These are phyloP conservation scores for Tolypocladium pustulatum DNA, from an alignment of 2,329 filamentous ascomycete species.

Conservation along the genomic window DNA sequence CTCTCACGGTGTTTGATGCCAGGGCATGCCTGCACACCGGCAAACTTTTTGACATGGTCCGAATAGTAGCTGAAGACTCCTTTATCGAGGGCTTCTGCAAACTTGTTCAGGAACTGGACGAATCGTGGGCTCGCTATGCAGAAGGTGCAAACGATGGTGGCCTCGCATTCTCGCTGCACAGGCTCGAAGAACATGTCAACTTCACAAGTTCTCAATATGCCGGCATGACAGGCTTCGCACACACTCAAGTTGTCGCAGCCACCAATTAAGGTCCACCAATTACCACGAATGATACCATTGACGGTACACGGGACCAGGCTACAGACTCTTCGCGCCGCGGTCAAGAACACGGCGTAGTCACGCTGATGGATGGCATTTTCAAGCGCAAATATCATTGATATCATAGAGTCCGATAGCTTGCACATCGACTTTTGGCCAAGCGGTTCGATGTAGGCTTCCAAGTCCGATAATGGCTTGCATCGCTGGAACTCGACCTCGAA, in stretches of 20 bases:
- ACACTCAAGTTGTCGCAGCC: slow-evolving; percentile 13
- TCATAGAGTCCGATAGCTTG: slow-evolving; percentile 9
- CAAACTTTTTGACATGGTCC: slow-evolving; percentile 18
- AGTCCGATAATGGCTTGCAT: slow-evolving; percentile 6
- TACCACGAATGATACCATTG: slow-evolving; percentile 17
- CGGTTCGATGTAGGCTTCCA: slow-evolving; percentile 12
- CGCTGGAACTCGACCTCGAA: slow-evolving; percentile 18
- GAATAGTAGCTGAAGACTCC: slow-evolving; percentile 19
- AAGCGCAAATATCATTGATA: slow-evolving; percentile 15
- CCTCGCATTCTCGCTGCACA: slow-evolving; percentile 6
- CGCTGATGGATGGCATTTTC: slow-evolving; percentile 12
- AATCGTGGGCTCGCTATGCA: slow-evolving; percentile 15
- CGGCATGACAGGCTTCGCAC: slow-evolving; percentile 23
- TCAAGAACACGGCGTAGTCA: slow-evolving; percentile 15
- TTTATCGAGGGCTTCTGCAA: slow-evolving; percentile 18
- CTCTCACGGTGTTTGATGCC: slow-evolving; percentile 13
- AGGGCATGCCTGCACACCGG: slow-evolving; percentile 16
- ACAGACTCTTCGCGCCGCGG: slow-evolving; percentile 8
- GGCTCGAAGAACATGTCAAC: slow-evolving; percentile 18
- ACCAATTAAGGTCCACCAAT: slow-evolving; percentile 21
- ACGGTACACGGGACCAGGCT: slow-evolving; percentile 14
- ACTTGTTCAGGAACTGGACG: slow-evolving; percentile 12
- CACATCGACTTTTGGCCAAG: slow-evolving; percentile 14
- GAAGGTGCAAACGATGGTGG: slow-evolving; percentile 19
- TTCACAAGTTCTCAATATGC: slow-evolving; percentile 14